These are phyloP conservation scores for Arthrobotrys megalospora DNA, from an alignment of 2,329 filamentous ascomycete species.

Conservation along the genomic window DNA sequence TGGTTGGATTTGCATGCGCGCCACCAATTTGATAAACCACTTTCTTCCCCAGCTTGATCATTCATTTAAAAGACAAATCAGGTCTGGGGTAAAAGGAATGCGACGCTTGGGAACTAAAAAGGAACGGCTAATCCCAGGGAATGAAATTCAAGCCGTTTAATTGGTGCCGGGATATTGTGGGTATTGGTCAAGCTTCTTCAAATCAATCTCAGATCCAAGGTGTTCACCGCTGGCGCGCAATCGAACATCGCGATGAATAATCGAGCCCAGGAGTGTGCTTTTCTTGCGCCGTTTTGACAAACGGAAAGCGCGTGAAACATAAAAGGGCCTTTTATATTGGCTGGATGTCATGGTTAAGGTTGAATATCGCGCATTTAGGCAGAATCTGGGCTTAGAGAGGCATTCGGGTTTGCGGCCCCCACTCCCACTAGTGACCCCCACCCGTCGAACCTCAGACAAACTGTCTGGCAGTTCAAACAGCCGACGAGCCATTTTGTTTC, in stretches of 20 bases:
- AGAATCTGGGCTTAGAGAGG: slow-evolving; percentile 40
- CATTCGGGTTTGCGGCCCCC: slow-evolving; percentile 59
- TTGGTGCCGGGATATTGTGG: slow-evolving; percentile 34
- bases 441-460: slow-evolving; percentile 24
- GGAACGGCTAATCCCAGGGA: slow-evolving; percentile 15
- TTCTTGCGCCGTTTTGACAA: slow-evolving; percentile 13
- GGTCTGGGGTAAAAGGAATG: slow-evolving; percentile 58
- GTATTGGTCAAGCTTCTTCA: slow-evolving; percentile 22
- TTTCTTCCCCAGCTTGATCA: slow-evolving; percentile 39
- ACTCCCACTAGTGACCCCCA: slow-evolving; percentile 59
- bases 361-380: slow-evolving; percentile 61
- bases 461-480: slow-evolving; percentile 50
- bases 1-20: slow-evolving; percentile 35
- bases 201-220: slow-evolving; percentile 16
- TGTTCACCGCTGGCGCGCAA: slow-evolving; percentile 24
- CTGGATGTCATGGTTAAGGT: slow-evolving; percentile 46
- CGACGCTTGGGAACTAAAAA: slow-evolving; percentile 31
- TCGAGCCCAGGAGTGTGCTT: slow-evolving; percentile 12
- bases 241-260: slow-evolving; percentile 32
- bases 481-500: slow-evolving; percentile 58
- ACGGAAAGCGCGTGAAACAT: slow-evolving; percentile 53
- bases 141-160: slow-evolving; percentile 40
- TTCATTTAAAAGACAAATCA: slow-evolving; percentile 48
- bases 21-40: slow-evolving; percentile 60
- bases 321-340: slow-evolving; percentile 37